Conservation (phyloP, 2,329 filamentous ascomycete genomes). For the Monilinia aucupariae region DNA sequence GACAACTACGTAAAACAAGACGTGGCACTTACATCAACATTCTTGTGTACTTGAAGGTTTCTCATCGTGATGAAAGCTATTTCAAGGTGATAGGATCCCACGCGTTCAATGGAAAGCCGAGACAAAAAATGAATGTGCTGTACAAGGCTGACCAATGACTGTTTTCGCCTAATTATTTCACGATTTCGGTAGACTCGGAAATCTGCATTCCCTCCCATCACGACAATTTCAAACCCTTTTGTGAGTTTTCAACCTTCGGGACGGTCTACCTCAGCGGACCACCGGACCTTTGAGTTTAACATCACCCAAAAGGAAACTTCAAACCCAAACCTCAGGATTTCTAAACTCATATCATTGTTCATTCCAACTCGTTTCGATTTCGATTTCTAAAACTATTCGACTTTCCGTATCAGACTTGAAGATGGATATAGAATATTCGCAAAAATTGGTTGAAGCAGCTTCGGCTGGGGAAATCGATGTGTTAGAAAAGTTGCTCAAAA, state of each 20-base stretch:
- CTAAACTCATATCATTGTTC: background rate
- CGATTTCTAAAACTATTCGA: background rate
- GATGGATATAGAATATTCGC: background rate
- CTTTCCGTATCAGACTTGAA: background rate
- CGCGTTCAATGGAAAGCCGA: background rate
- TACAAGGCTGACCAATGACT: background rate
- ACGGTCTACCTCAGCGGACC: background rate
- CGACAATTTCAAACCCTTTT: background rate
- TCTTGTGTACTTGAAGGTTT: background rate
- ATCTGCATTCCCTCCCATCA: background rate
- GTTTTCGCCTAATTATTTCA: background rate
- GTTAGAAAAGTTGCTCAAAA: background rate
- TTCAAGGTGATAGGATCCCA: background rate
- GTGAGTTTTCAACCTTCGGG: background rate
- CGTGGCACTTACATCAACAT: background rate
- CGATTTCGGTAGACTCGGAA: background rate
- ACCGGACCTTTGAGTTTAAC: background rate
- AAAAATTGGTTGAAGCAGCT: background rate
- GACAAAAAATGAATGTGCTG: background rate
- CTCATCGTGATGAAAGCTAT: background rate
- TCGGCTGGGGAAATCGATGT: background rate
- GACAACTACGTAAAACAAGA: background rate
- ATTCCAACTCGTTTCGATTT: background rate
- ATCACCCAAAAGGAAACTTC: background rate
- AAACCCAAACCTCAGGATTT: background rate